Evolutionary conservation across 2,329 filamentous ascomycete species (phyloP), one percentile per base, ranked within the genome.

Genomic region (Hymenoscyphus scutula): DNA sequence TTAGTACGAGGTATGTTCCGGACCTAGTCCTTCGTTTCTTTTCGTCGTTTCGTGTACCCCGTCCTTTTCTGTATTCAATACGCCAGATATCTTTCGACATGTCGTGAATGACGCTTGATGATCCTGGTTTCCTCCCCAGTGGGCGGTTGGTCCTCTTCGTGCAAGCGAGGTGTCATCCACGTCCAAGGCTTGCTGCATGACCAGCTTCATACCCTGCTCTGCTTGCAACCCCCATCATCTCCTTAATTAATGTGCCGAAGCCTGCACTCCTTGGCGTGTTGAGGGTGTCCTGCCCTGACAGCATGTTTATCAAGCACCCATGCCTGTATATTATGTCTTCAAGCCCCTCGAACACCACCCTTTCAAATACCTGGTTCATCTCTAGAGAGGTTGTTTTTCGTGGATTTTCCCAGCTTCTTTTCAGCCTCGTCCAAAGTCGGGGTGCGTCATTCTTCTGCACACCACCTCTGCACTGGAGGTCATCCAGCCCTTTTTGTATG

Each of bases 321-420:
- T 72, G 70, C 68, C 67, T 70, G 69, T 71, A 72, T 71, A 69
- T 67, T 70, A 72, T 69, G 65, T 68, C 68, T 68, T 61, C 60
- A 65, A 68, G 67, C 69, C 69, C 41, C 68, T 67, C 64, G 58
- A 64, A 67, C 64, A 64, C 59, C 64, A 56, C 63, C 68, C 58
- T 62, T 62, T 62, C 66, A 51, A 51, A 51, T 51, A 65, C 69
- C 71, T 71, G 62, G 71, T 70, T 67, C 45, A 25, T 51, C 64
- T 65, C 62, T 64, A 65, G 62, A 65, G 65, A 68, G 67, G 66
- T 68, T 69, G 67, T 63, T 68, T 59, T 64, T 65, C 54, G 45
- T 63, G 61, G 60, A 58, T 63, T 27, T 56, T 62, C 65, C 61
- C 60, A 56, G 48, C 56, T 56, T 60, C 61, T 41, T 61, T 64